Percentiles rank a stretch among this genome's conserved stretches.
Conservation (phyloP, 169 alveolate genomes). For the Eimeria praecox region DNA sequence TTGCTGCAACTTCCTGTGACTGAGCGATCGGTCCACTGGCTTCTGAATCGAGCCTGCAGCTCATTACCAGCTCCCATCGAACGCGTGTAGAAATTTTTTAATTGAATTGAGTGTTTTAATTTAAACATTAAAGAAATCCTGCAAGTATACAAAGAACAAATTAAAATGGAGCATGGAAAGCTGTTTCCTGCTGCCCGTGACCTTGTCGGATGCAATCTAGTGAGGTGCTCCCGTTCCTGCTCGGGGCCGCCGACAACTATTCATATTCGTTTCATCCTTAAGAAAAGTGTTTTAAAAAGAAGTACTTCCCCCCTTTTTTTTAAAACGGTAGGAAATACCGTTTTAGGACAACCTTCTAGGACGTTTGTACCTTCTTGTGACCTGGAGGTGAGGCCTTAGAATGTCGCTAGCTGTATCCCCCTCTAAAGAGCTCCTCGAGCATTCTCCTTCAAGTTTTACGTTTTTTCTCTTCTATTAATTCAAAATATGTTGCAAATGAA, state of each 20-base stretch:
- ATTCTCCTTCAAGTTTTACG: background rate
- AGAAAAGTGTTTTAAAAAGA: no score
- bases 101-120: background rate
- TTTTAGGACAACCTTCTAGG: no score
- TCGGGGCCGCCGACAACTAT: background rate
- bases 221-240: background rate
- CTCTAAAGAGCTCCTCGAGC: background rate
- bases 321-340: no score
- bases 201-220: background rate
- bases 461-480: background rate
- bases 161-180: background rate
- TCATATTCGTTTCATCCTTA: no score
- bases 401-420: no score
- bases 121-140: background rate
- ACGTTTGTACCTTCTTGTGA: no score
- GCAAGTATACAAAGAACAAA: background rate
- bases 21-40: slow-evolving; percentile 1
- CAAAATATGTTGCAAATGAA: background rate
- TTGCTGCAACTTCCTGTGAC: background rate
- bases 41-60: slow-evolving; percentile 22
- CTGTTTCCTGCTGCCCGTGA: background rate
- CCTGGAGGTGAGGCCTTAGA: no score
- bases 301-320: no score
- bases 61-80: background rate
- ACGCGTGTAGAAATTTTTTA: background rate